A percentile compares a stretch with the other conserved stretches of the same genome.
These are phyloP conservation scores for Botryotinia convoluta DNA, from an alignment of 2,329 filamentous ascomycete genomes.

Conservation along the genomic window DNA sequence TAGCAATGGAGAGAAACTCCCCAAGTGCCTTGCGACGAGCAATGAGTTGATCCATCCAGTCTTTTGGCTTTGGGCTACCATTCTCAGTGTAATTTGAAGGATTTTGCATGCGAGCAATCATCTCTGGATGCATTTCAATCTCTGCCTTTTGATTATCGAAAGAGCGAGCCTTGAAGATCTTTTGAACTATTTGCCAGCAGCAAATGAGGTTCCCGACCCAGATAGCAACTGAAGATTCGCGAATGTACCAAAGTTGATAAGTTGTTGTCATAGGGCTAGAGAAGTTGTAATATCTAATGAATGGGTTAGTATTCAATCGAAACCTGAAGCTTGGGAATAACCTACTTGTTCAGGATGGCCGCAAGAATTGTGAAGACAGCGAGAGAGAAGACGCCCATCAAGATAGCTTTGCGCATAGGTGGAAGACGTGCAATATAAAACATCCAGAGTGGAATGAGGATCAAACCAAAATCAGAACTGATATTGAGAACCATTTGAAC, in stretches of 20 bases:
- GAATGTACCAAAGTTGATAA: conserved; percentile 47
- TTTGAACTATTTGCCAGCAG: conserved; percentile 43
- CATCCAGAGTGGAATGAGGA: conserved; percentile 50
- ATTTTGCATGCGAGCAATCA: conserved; percentile 11
- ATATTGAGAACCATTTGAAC: conserved; percentile 58
- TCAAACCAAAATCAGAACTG: conserved; percentile 55
- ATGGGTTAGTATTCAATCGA: not conserved
- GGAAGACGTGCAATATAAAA: conserved; percentile 42
- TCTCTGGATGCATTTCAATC: conserved; percentile 17
- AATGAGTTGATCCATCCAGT: conserved; percentile 17
- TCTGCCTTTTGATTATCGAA: conserved; percentile 23
- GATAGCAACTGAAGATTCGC: conserved; percentile 51
- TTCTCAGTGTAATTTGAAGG: conserved; percentile 14
- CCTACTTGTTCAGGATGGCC: conserved; percentile 48
- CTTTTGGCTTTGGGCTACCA: conserved; percentile 15
- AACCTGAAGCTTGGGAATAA: not conserved
- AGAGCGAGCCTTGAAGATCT: conserved; percentile 28
- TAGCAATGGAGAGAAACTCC: conserved; percentile 3
- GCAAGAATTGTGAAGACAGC: conserved; percentile 54
- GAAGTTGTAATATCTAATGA: conserved; percentile 30
- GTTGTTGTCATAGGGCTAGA: conserved; percentile 35
- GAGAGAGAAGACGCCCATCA: conserved; percentile 46
- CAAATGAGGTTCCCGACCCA: conserved; percentile 52
- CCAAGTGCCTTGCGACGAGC: conserved; percentile 2
- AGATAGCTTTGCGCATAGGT: conserved; percentile 43